Evolutionary conservation across 306 rosid genomes (phyloP).

Genomic region (Corylus avellana): DNA sequence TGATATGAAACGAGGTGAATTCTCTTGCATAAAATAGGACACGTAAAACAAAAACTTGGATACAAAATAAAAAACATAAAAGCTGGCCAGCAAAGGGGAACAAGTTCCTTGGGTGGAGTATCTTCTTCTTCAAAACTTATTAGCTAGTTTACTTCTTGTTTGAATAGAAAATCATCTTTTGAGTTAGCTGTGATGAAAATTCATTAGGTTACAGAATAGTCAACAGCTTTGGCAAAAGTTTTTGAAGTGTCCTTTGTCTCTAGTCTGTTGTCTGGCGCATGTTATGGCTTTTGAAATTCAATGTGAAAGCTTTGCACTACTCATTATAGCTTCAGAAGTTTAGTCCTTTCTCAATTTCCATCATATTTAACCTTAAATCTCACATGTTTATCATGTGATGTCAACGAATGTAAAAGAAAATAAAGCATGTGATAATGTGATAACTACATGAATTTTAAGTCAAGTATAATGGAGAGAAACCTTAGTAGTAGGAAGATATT

Average conservation of each 20-base stretch:
- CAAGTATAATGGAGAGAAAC: too few relatives aligned
- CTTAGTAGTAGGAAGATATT: too few relatives aligned
- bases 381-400: too few relatives aligned
- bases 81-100: not conserved
- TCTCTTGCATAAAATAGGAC: not conserved
- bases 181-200: not conserved
- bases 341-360: not conserved
- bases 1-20: not conserved
- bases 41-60: not conserved
- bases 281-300: not conserved
- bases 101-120: not conserved
- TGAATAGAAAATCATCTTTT: not conserved
- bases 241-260: not conserved
- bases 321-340: not conserved
- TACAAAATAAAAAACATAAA: not conserved
- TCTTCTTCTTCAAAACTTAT: not conserved
- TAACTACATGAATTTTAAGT: too few relatives aligned
- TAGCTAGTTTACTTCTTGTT: not conserved
- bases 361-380: too few relatives aligned
- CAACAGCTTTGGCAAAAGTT: not conserved
- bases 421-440: too few relatives aligned
- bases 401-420: too few relatives aligned
- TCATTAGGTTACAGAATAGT: not conserved
- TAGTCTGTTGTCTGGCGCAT: not conserved
- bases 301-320: not conserved